Conservation (phyloP, 164 flowering plant genomes). For the Vitis amurensis region DNA sequence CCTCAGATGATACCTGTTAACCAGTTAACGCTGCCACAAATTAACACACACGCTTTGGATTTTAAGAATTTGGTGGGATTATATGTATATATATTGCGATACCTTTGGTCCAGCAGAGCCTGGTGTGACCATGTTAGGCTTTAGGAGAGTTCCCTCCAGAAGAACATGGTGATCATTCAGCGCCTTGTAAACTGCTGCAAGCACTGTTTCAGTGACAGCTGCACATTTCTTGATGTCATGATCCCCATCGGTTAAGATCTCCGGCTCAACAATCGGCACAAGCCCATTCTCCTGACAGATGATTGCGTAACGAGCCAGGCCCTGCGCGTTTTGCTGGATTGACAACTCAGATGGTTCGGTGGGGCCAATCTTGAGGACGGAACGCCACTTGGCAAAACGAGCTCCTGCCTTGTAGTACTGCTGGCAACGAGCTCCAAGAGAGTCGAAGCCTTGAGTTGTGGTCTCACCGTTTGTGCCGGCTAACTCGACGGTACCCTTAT, state of each 20-base stretch:
- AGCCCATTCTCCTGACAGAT: slow-evolving; percentile 87
- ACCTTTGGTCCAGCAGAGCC: slow-evolving; percentile 88
- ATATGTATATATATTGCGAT: neutral
- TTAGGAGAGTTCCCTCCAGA: slow-evolving; percentile 77
- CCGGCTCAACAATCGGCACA: slow-evolving; percentile 89
- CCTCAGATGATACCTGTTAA: slow-evolving; percentile 55
- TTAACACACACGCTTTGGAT: too few species aligned
- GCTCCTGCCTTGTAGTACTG: slow-evolving; percentile 89
- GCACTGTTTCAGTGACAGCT: slow-evolving; percentile 66
- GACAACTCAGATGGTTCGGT: slow-evolving; percentile 70
- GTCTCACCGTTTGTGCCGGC: slow-evolving; percentile 86
- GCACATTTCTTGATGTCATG: slow-evolving; percentile 75
- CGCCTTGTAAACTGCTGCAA: slow-evolving; percentile 84
- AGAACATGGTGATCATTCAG: slow-evolving; percentile 85
- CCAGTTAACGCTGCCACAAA: neutral
- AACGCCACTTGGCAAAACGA: slow-evolving; percentile 85
- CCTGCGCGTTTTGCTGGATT: slow-evolving; percentile 78
- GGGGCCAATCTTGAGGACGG: slow-evolving; percentile 79
- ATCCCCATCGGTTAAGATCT: slow-evolving; percentile 65
- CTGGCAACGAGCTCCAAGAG: slow-evolving; percentile 59
- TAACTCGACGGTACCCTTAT: slow-evolving; percentile 74
- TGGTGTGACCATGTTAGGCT: slow-evolving; percentile 89
- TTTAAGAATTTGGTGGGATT: too few species aligned
- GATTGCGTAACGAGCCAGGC: slow-evolving; percentile 78
- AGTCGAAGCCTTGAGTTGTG: slow-evolving; percentile 77